A percentile compares a stretch with the other conserved stretches of the same genome.
Evolutionary conservation across 1,284 basidiomycete genomes (phyloP).

Genomic region (Rhizoctonia solani): DNA sequence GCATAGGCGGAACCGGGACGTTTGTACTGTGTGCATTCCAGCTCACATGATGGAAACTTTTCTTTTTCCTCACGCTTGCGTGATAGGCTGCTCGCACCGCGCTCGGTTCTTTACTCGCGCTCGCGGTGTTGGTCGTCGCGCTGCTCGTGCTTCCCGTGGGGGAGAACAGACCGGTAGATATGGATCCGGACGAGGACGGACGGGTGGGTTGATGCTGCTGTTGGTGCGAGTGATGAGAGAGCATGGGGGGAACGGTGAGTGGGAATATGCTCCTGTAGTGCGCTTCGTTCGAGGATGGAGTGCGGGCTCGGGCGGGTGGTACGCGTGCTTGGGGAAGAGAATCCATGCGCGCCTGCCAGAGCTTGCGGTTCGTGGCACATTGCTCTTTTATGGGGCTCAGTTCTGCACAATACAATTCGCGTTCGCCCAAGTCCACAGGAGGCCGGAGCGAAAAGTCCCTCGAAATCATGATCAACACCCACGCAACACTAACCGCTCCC

Average conservation of each 20-base stretch:
- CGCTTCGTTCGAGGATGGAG: constrained; percentile 43
- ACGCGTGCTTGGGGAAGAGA: constrained; percentile 45
- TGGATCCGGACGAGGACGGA: constrained; percentile 13
- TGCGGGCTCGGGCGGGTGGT: constrained; percentile 24
- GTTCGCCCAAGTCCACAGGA: constrained; percentile 14
- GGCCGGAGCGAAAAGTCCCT: constrained; percentile 55
- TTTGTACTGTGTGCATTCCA: constrained; percentile 12
- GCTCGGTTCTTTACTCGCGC: not conserved
- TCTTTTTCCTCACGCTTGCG: constrained; percentile 36
- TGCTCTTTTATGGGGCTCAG: constrained; percentile 64
- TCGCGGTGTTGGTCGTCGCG: not conserved
- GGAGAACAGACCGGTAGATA: constrained; percentile 17
- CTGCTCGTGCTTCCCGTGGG: constrained; percentile 27
- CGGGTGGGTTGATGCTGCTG: constrained; percentile 9
- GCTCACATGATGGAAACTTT: constrained; percentile 36
- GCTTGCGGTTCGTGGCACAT: constrained; percentile 64
- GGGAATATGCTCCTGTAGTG: constrained; percentile 50
- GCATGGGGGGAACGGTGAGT: constrained; percentile 46
- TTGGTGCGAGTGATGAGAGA: constrained; percentile 25
- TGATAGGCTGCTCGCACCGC: constrained; percentile 32
- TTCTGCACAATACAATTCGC: constrained; percentile 56
- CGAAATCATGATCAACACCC: constrained; percentile 70
- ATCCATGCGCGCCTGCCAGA: constrained; percentile 63
- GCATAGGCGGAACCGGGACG: constrained; percentile 9
- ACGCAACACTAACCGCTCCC: constrained; percentile 57